Conservation (phyloP, 2,329 filamentous ascomycete species). For the Stagonosporopsis tanaceti region DNA sequence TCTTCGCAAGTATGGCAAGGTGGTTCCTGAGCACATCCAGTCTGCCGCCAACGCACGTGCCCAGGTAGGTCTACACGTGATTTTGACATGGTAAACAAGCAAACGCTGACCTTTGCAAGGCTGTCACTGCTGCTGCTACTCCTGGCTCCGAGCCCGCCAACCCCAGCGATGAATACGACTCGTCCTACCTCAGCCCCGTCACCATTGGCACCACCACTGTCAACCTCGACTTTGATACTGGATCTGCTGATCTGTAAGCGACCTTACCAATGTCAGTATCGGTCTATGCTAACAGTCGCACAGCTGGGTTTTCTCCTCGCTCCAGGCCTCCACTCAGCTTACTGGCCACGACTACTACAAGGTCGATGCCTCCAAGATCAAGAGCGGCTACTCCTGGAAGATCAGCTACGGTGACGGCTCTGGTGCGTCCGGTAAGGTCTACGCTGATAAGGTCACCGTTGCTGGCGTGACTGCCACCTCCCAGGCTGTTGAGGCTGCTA, state of each 20-base stretch:
- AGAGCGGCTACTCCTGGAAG: constrained; percentile 63
- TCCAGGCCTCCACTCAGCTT: constrained; percentile 60
- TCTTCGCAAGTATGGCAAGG: constrained; percentile 50
- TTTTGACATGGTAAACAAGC: background rate
- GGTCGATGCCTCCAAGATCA: constrained; percentile 55
- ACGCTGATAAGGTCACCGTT: constrained; percentile 69
- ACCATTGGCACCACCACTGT: constrained; percentile 69
- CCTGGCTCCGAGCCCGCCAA: constrained; percentile 50
- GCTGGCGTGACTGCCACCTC: constrained; percentile 65
- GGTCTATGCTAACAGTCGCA: constrained; percentile 24
- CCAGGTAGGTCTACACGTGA: constrained; percentile 8
- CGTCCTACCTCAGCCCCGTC: constrained; percentile 58
- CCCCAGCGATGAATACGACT: constrained; percentile 51
- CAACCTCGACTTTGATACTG: constrained; percentile 76
- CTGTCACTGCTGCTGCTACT: constrained; percentile 21
- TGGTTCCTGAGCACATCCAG: constrained; percentile 38
- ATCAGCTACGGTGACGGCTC: constrained; percentile 73
- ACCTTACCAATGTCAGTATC: background rate
- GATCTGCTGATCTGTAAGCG: constrained; percentile 70
- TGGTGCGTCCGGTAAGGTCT: constrained; percentile 69
- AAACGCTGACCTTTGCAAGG: background rate
- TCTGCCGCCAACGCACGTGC: constrained; percentile 46
- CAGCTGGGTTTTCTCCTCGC: constrained; percentile 72
- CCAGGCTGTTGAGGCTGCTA: constrained; percentile 73
- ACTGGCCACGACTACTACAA: constrained; percentile 67